These are phyloP conservation scores for Phaeosphaeriaceae sp. DNA, from an alignment of 2,329 filamentous ascomycete species.

Conservation along the genomic window DNA sequence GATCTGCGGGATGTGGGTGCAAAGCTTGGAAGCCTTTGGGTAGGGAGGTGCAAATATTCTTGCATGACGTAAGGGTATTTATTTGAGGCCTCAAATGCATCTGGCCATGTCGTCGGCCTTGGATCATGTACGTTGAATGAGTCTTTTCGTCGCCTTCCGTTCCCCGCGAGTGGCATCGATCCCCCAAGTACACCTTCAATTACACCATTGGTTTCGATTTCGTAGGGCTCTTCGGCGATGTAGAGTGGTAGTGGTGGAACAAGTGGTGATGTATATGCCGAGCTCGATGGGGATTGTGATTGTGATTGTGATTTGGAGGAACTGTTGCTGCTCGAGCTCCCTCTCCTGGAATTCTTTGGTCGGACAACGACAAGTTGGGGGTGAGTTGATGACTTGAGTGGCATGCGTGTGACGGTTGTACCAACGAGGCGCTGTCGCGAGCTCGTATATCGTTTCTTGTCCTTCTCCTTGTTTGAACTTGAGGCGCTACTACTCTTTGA, in stretches of 20 bases:
- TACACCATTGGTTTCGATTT: slow-evolving; percentile 13
- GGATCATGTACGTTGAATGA: slow-evolving; percentile 28
- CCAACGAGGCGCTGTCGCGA: slow-evolving; percentile 31
- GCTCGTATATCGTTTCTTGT: slow-evolving; percentile 29
- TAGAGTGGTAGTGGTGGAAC: slow-evolving; percentile 34
- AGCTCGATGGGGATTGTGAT: slow-evolving; percentile 25
- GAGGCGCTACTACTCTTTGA: slow-evolving; percentile 16
- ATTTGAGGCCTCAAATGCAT: slow-evolving; percentile 17
- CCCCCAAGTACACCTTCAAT: slow-evolving; percentile 17
- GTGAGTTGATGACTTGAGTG: slow-evolving; percentile 39
- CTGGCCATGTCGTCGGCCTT: slow-evolving; percentile 32
- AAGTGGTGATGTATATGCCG: slow-evolving; percentile 29
- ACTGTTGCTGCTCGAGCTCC: slow-evolving; percentile 21
- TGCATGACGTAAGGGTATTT: slow-evolving; percentile 11
- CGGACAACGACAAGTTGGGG: slow-evolving; percentile 48
- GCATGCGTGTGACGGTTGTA: slow-evolving; percentile 39
- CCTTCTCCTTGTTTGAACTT: slow-evolving; percentile 21
- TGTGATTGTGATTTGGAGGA: slow-evolving; percentile 22
- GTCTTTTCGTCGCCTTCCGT: slow-evolving; percentile 22
- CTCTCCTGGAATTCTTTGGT: slow-evolving; percentile 38
- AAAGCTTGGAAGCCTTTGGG: slow-evolving; percentile 21
- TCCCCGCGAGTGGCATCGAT: slow-evolving; percentile 6
- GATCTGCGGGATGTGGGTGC: slow-evolving; percentile 16
- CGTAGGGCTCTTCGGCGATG: slow-evolving; percentile 32
- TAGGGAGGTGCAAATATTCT: slow-evolving; percentile 20